phyloP scores from a whole-genome alignment of 2,329 filamentous ascomycete species.

The Talaromyces sp. region DNA sequence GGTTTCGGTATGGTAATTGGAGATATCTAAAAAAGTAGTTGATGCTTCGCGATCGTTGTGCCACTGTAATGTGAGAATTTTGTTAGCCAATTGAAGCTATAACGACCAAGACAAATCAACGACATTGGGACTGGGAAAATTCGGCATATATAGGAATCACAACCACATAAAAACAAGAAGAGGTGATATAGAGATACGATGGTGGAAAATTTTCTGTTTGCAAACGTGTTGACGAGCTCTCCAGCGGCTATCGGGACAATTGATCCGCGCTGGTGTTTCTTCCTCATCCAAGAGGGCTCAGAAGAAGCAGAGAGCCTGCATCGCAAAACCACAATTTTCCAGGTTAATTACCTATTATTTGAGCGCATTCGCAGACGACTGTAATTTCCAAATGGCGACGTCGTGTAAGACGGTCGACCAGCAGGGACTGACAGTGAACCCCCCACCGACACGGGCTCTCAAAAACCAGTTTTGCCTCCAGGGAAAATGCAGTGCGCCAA shows the following conservation, averaged over 20 bases:
- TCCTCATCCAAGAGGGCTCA: neutral
- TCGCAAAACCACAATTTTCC: slow-evolving; percentile 13
- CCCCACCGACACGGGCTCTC: slow-evolving; percentile 31
- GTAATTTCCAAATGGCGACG: slow-evolving; percentile 19
- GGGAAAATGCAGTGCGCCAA: slow-evolving; percentile 1
- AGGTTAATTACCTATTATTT: slow-evolving; percentile 36
- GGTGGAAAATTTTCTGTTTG: neutral
- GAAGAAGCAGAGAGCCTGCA: neutral
- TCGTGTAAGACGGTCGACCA: slow-evolving; percentile 1
- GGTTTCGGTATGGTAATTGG: neutral
- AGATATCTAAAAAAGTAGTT: neutral
- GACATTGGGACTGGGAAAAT: neutral
- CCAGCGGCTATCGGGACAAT: slow-evolving; percentile 6
- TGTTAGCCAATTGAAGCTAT: slow-evolving; percentile 1
- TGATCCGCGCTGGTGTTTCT: slow-evolving; percentile 7
- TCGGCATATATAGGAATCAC: neutral
- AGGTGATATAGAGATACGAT: neutral
- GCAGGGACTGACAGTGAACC: slow-evolving; percentile 17
- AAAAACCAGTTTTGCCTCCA: slow-evolving; percentile 3
- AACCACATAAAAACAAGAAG: neutral
- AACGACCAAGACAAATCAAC: neutral
- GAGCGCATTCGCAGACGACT: slow-evolving; percentile 35
- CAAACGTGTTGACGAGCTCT: slow-evolving; percentile 7
- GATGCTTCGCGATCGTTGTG: neutral
- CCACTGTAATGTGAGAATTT: neutral